phyloP scores from a whole-genome alignment of 1,139 yeast genomes.

The Candida sanyaensis region DNA sequence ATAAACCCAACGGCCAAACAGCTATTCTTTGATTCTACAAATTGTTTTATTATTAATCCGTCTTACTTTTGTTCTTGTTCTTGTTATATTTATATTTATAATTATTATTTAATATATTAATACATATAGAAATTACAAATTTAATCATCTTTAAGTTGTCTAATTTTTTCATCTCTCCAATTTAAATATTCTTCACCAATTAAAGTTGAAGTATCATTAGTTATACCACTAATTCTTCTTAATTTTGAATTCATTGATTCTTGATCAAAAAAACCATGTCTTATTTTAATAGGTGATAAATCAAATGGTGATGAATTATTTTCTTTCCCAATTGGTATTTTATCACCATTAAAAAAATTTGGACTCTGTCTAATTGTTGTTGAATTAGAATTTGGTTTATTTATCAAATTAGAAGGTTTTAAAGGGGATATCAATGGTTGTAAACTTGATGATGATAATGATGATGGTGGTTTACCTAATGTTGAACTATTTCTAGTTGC shows the following conservation, averaged over 20 bases:
- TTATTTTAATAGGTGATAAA: constrained; percentile 14
- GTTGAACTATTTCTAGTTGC: constrained; percentile 15
- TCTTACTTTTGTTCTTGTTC: neutral
- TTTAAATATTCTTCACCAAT: constrained; percentile 43
- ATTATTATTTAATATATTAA: constrained; percentile 5
- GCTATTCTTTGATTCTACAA: neutral
- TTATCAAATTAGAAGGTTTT: constrained; percentile 6
- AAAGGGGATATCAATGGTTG: constrained; percentile 37
- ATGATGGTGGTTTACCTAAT: constrained; percentile 14
- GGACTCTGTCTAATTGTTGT: neutral
- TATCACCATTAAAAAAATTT: neutral
- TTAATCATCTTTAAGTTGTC: constrained; percentile 26
- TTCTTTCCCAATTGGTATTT: constrained; percentile 16
- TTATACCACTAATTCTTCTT: constrained; percentile 22
- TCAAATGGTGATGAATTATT: constrained; percentile 13
- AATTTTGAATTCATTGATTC: neutral
- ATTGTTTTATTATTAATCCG: neutral
- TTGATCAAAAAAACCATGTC: constrained; percentile 4
- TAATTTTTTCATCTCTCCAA: constrained; percentile 45
- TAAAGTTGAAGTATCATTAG: constrained; percentile 40
- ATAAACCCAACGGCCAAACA: neutral
- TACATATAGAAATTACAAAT: constrained; percentile 8
- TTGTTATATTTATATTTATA: neutral
- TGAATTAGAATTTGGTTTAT: neutral
- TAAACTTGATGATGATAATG: constrained; percentile 17